These are phyloP conservation scores for Boechera stricta DNA, from an alignment of 345 rosid genomes.

Conservation along the genomic window DNA sequence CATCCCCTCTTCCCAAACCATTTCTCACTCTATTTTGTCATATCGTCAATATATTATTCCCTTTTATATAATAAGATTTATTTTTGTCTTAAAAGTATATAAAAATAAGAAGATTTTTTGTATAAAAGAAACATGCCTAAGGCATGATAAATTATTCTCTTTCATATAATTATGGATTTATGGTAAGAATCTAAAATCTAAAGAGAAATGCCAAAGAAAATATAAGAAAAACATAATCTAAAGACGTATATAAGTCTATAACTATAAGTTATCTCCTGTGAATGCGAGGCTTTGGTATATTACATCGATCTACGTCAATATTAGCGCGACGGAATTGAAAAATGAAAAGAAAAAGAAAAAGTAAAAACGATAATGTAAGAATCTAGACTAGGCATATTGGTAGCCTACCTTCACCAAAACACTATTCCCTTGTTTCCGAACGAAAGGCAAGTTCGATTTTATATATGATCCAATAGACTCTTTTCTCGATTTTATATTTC, in stretches of 20 bases:
- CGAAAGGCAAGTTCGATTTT: slow-evolving; percentile 25
- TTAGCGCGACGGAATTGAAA: background rate
- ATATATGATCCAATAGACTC: slow-evolving; percentile 19
- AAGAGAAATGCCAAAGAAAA: background rate
- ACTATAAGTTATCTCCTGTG: background rate
- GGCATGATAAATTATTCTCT: slow-evolving; percentile 26
- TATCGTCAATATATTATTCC: background rate
- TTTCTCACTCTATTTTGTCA: slow-evolving; percentile 39
- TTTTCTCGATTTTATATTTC: background rate
- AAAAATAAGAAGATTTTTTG: background rate
- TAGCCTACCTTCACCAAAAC: slow-evolving; percentile 46
- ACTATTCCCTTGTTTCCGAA: slow-evolving; percentile 32
- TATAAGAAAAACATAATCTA: background rate
- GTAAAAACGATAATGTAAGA: slow-evolving; percentile 32
- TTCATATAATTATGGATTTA: slow-evolving; percentile 8
- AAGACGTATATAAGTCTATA: background rate
- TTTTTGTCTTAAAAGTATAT: too few species aligned
- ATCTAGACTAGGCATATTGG: slow-evolving; percentile 43
- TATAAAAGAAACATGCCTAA: slow-evolving; percentile 1
- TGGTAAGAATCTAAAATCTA: slow-evolving; percentile 17
- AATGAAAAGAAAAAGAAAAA: background rate
- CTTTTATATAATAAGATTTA: too few species aligned
- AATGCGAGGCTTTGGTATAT: slow-evolving; percentile 30
- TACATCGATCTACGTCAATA: slow-evolving; percentile 30
- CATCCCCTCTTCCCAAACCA: slow-evolving; percentile 48